phyloP scores from a whole-genome alignment of 2,329 filamentous ascomycete genomes.

The Botryosphaeria dothidea region DNA sequence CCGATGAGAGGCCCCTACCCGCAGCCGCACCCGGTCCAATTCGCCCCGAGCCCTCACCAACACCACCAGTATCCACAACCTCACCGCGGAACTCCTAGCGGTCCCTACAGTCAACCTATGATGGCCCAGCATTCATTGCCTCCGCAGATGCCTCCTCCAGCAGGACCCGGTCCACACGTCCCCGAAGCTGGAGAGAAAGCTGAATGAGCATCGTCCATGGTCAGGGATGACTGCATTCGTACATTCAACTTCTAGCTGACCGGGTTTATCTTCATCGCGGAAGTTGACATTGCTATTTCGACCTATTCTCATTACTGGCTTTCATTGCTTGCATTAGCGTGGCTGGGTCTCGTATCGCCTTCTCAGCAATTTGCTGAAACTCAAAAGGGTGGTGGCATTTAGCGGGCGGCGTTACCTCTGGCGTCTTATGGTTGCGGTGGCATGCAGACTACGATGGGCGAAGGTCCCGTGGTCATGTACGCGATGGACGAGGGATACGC shows the following conservation, averaged over 20 bases:
- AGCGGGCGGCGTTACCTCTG: constrained; percentile 37
- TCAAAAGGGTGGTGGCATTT: constrained; percentile 29
- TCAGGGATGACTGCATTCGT: neutral
- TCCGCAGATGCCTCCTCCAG: constrained; percentile 31
- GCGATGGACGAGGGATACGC: neutral
- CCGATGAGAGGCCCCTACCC: constrained; percentile 41
- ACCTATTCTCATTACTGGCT: constrained; percentile 26
- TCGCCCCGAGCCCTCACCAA: constrained; percentile 39
- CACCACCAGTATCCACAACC: constrained; percentile 42
- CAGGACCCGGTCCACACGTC: constrained; percentile 13
- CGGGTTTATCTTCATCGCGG: neutral
- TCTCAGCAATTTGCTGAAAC: constrained; percentile 4
- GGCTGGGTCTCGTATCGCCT: constrained; percentile 24
- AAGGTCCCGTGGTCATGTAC: neutral
- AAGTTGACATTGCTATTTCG: constrained; percentile 4
- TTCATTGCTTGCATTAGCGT: constrained; percentile 32
- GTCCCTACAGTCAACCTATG: constrained; percentile 44
- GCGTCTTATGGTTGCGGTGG: constrained; percentile 14
- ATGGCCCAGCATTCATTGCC: constrained; percentile 42
- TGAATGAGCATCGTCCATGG: neutral
- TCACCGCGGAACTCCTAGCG: constrained; percentile 41
- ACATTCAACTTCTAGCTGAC: neutral
- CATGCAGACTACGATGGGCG: neutral
- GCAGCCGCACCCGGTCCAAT: constrained; percentile 42
- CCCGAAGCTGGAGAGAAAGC: constrained; percentile 17